These are phyloP conservation scores for Neurospora crassa DNA, from an alignment of 2,329 filamentous ascomycete species.

Conservation along the genomic window DNA sequence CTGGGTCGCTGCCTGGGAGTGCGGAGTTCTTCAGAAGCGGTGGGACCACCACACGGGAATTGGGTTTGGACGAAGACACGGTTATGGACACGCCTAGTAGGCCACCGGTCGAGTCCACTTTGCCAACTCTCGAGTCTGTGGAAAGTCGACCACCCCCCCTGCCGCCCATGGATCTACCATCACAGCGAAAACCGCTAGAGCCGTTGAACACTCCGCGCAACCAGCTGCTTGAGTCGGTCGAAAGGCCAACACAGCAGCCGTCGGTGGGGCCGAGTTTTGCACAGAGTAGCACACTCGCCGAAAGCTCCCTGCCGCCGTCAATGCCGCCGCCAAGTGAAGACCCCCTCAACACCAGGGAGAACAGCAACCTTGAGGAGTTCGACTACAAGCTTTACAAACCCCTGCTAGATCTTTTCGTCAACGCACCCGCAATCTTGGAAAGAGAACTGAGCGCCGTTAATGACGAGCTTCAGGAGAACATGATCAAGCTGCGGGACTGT, in stretches of 20 bases:
- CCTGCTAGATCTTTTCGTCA: slow-evolving; percentile 28
- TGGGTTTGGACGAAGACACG: slow-evolving; percentile 9
- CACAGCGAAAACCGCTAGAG: neutral
- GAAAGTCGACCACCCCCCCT: neutral
- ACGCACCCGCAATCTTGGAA: slow-evolving; percentile 24
- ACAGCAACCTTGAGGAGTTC: slow-evolving; percentile 16
- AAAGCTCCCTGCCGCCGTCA: neutral
- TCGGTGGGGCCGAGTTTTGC: neutral
- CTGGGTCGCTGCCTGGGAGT: neutral
- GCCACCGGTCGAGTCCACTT: neutral
- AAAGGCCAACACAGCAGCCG: neutral
- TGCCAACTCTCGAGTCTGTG: neutral
- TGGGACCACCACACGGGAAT: neutral
- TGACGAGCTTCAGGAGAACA: slow-evolving; percentile 35
- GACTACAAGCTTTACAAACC: slow-evolving; percentile 21
- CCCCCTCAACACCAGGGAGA: neutral
- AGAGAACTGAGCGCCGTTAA: slow-evolving; percentile 30
- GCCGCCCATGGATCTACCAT: neutral
- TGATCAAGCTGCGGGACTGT: slow-evolving; percentile 35
- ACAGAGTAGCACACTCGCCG: neutral
- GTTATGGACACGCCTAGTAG: neutral
- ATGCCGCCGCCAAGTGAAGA: neutral
- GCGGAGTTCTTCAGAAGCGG: neutral
- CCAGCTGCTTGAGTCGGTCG: neutral
- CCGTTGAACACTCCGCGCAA: neutral